A percentile compares a stretch with the other conserved stretches of the same genome.
These are phyloP conservation scores for Xylariaceae sp. DNA, from an alignment of 2,329 filamentous ascomycete genomes.

Conservation along the genomic window DNA sequence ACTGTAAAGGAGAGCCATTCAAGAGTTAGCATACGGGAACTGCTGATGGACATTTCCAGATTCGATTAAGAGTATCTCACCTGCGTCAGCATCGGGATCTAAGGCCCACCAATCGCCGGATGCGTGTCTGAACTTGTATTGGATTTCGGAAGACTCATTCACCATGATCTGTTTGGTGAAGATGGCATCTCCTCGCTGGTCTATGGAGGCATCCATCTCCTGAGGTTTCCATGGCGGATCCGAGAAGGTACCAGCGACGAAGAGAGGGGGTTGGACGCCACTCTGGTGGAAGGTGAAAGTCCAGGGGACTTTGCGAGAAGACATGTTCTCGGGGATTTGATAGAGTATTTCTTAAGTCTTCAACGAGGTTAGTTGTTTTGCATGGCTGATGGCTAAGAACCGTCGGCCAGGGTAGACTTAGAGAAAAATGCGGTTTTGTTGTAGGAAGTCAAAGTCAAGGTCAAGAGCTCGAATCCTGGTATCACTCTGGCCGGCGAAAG, in stretches of 20 bases:
- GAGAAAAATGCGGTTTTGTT: neutral
- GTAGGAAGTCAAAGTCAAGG: constrained; percentile 8
- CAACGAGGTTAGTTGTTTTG: constrained; percentile 20
- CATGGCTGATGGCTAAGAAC: constrained; percentile 27
- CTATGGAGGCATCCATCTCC: constrained; percentile 66
- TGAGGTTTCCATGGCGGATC: constrained; percentile 69
- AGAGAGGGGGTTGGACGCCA: constrained; percentile 71
- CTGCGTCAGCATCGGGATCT: constrained; percentile 65
- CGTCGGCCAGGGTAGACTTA: neutral
- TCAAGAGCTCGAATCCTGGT: neutral
- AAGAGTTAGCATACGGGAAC: constrained; percentile 12
- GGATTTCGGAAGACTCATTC: constrained; percentile 64
- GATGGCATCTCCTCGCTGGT: constrained; percentile 59
- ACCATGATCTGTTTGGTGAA: constrained; percentile 65
- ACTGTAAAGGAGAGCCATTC: constrained; percentile 31
- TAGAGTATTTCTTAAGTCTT: constrained; percentile 17
- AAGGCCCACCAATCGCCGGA: constrained; percentile 73
- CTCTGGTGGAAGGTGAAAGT: constrained; percentile 67
- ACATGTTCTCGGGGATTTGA: constrained; percentile 40
- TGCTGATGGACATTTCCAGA: neutral
- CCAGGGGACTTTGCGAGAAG: constrained; percentile 50
- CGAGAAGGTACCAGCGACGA: constrained; percentile 72
- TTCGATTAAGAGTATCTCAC: constrained; percentile 48
- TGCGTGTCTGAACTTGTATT: constrained; percentile 78
- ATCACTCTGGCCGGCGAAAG: neutral